Evolutionary conservation across 2,329 filamentous ascomycete genomes (phyloP).

Genomic region (Colletotrichum ledebouriae): DNA sequence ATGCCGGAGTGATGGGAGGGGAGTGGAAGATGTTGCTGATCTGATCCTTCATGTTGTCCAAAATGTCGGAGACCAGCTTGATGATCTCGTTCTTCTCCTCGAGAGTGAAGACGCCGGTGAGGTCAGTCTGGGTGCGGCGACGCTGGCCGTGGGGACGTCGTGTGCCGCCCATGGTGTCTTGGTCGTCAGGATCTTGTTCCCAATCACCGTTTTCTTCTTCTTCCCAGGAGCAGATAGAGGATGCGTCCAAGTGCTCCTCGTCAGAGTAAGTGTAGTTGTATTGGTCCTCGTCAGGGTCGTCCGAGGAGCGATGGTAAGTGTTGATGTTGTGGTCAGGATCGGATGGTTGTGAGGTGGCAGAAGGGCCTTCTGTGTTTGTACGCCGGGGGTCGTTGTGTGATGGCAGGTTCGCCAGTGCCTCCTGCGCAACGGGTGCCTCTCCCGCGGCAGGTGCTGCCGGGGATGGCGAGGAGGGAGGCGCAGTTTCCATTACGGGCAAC

Average conservation of each 20-base stretch:
- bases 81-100: slow-evolving; percentile 66
- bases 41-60: slow-evolving; percentile 67
- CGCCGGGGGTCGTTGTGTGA: slow-evolving; percentile 26
- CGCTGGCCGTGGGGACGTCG: slow-evolving; percentile 36
- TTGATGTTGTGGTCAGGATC: slow-evolving; percentile 30
- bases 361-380: slow-evolving; percentile 36
- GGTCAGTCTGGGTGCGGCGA: slow-evolving; percentile 54
- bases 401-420: slow-evolving; percentile 29
- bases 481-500: slow-evolving; percentile 36
- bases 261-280: slow-evolving; percentile 36
- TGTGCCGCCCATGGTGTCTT: slow-evolving; percentile 33
- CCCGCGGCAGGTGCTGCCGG: slow-evolving; percentile 35
- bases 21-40: slow-evolving; percentile 67
- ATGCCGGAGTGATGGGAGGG: slow-evolving; percentile 52
- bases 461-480: slow-evolving; percentile 24
- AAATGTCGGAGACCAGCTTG: slow-evolving; percentile 65
- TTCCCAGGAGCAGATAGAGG: slow-evolving; percentile 40
- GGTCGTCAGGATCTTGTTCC: slow-evolving; percentile 35
- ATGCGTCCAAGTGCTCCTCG: slow-evolving; percentile 38
- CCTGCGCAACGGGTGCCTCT: slow-evolving; percentile 30
- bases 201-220: slow-evolving; percentile 40
- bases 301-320: slow-evolving; percentile 30
- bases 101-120: slow-evolving; percentile 62
- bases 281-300: slow-evolving; percentile 34
- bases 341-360: slow-evolving; percentile 24